Evolutionary conservation across 1,284 basidiomycete species (phyloP), one percentile per base, ranked within the genome.

Genomic region (Rhodotorula glutinis): DNA sequence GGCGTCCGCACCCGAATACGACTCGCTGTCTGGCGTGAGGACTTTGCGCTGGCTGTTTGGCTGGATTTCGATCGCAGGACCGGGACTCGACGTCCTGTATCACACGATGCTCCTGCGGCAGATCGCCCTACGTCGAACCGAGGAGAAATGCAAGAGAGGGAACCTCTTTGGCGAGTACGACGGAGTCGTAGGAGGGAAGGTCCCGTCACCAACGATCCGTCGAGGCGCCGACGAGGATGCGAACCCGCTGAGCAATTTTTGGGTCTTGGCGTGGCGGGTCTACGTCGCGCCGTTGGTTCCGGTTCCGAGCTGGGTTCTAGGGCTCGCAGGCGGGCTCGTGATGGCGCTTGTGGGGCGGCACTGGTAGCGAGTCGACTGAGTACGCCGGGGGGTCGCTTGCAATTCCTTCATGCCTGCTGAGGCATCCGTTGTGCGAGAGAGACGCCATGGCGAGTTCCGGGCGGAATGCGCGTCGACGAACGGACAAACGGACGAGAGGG

Each of bases 1-100:
- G 41, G 73, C 76, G 4, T 66, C 67, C 11, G 70, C 75, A 13
- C 74, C 76, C 0, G 49, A 64, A 3, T 78, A 78, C 70, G 70
- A 68, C 46, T 4, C 71, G 33, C 67, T 75, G 4, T 63, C 65
- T 21, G 77, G 76, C 5, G 73, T 74, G 2, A 61, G 59, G 1
- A 61, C 70, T 30, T 68, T 78, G n/a, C 46, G 65, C 17, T 61
- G 54, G 10, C 17, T 73, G 19, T 53, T 63, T 43, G 43, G 59
- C 11, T 66, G 69, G 66, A 23, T 70, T 2, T 76, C 78, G 14
- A 61, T 80, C 16, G 57, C 76, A 47, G 77, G 77, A 7, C 76
- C 78, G 7, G 77, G 78, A 17, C n/a, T 75, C 40, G 61, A 61
- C n/a, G 75, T 75, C 11, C 29, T 74, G 19, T 75, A 69, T 52